Percentiles rank a stretch among this genome's conserved stretches.
Evolutionary conservation across 2,329 filamentous ascomycete species (phyloP).

Genomic region (Blumeriella jaapii): DNA sequence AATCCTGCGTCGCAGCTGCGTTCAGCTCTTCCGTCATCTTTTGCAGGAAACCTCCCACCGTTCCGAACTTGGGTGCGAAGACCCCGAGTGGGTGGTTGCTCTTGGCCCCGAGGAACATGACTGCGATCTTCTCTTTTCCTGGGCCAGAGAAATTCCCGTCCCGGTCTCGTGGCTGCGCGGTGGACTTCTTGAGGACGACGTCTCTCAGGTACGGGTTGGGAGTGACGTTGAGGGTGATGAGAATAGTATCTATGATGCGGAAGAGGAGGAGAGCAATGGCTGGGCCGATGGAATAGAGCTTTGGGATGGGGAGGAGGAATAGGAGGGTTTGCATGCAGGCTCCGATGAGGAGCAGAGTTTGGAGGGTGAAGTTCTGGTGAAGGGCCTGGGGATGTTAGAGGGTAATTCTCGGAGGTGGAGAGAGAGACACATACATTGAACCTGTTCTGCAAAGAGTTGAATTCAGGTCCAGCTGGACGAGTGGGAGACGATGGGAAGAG

Average conservation of each 20-base stretch:
- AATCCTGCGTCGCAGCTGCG: conserved; percentile 8
- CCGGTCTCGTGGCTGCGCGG: conserved; percentile 8
- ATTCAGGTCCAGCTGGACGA: neutral
- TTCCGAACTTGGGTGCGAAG: conserved; percentile 12
- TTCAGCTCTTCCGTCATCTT: conserved; percentile 13
- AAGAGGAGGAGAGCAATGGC: conserved; percentile 11
- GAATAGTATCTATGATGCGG: conserved; percentile 8
- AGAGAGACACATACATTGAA: neutral
- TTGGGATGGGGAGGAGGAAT: conserved; percentile 11
- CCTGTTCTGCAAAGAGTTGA: conserved; percentile 1
- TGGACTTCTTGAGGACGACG: conserved; percentile 9
- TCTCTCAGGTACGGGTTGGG: conserved; percentile 16
- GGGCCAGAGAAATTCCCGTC: conserved; percentile 10
- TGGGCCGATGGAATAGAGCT: conserved; percentile 8
- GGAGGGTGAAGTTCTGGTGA: conserved; percentile 9
- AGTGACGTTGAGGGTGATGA: conserved; percentile 11
- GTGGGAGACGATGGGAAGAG: neutral
- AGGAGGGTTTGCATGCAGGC: conserved; percentile 12
- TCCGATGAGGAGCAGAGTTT: conserved; percentile 13
- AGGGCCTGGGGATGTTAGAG: conserved; percentile 3
- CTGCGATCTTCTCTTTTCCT: conserved; percentile 12
- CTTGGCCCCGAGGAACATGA: conserved; percentile 15
- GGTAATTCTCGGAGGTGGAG: neutral
- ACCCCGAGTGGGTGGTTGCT: conserved; percentile 16
- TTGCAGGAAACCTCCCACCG: conserved; percentile 5